Base-by-base conservation (phyloP, 1,284 basidiomycete species). In the Cryptococcus maquisensis region DNA sequence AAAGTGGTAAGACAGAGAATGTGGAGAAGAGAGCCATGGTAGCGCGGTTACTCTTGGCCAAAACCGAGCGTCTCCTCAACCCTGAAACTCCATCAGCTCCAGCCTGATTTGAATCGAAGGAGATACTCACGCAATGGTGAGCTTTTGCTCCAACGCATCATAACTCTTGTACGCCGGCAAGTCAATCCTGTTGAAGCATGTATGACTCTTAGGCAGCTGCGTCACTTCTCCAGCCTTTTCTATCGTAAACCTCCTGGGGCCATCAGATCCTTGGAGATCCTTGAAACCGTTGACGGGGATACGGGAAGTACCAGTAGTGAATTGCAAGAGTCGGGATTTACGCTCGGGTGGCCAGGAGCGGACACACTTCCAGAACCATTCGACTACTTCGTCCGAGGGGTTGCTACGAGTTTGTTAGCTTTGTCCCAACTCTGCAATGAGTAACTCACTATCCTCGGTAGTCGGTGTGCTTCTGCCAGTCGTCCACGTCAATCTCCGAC, bases 291-390 rank as follows among this genome's bases (percentile, higher is more conserved):
- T 97, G 24, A 98, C 96, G 5, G 96, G 96, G 54, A 98, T 92
- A 65, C 95, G 83, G 36, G 90, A 94, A 9, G 96, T 98, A 41
- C 96, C 96, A 4, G 96, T 98, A 7, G 94, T 93, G 75, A 99
- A 51, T 40, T 55, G 40, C 23, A 50, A 28, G 28, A 48, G 49
- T 24, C 39, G 23, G 43, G 47, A 52, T 59, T 98, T 97, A 75
- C 92, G 86, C 78, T 98, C 96, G 0, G 92, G 82, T 7, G 95
- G 93, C 95, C 95, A 98, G 50, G 86, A 86, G 53, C 89, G 86
- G 55, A 98, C 90, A 68, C 91, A 94, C 79, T 98, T 88, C 96
- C 96, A 99, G 84, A 99, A 99, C 96, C 96, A 98, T 74, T 97
- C 91, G 61, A 99, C 91, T 57, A 98, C 95, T 74, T 94, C 87